Base-by-base conservation (phyloP, 1,284 basidiomycete species). In the Cutaneotrichosporon dermatis region DNA sequence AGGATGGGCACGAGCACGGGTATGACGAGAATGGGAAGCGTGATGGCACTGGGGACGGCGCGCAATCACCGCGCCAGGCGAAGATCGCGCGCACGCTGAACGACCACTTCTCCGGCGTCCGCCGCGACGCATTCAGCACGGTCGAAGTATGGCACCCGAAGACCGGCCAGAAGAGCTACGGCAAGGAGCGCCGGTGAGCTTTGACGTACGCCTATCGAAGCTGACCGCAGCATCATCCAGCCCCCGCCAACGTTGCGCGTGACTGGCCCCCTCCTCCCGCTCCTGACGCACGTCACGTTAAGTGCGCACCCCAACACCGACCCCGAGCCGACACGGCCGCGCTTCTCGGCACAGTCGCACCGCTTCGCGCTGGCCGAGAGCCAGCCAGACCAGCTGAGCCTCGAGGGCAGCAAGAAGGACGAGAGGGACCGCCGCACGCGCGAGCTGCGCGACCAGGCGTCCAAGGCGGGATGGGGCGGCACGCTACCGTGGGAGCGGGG, bases 161-260 rank as follows among this genome's bases (percentile, higher is more conserved):
- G 25, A 70, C 73, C 4, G 73, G 64, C 12, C 74, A 76, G 60
- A 76, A 76, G 65, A 73, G 72, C 56, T 76, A 76, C 50, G 70
- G 68, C 15, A 73, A 74, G 51, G 75, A 76, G 55, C 56, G 69
- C 51, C 62, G 75, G 75, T 74, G 44, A 55, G 72, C 62, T 25
- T 25, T 25, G 25, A 25, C 8, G 36, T 25, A 4, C 11, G 9
- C 6, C n/a, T 3, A 12, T 13, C 3, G 43, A 45, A 39, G 53
- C 68, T 69, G 39, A 68, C 44, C 4, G 11, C 51, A 76, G 75
- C 4, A 66, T 75, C 6, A 59, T 76, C 6, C 67, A 69, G 41
- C 75, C 75, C 1, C 72, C 74, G 5, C 75, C 75, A 1, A 70
- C 71, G 6, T 60, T 76, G 33, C 66, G 73, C 12, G 65, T 73